Base-by-base conservation (phyloP, 371 early-diverging fungal species). In the Circinella minor region DNA sequence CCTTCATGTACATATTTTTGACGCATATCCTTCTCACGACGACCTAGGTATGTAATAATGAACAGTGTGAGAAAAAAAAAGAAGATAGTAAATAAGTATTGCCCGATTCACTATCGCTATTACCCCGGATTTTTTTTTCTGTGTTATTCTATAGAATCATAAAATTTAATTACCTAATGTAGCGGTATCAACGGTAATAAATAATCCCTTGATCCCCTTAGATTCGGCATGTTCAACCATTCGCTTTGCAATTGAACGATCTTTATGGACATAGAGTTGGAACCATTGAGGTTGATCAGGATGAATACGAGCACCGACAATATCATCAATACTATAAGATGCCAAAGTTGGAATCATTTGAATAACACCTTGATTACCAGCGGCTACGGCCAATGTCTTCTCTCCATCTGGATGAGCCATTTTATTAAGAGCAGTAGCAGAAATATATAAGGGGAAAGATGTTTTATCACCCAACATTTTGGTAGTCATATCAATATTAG, bases 181-280 rank as follows among this genome's bases (percentile, higher is more conserved):
- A 5, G 98, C 97, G 0, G 96, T 93, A 81, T 98, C 99, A 3
- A 94, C 98, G 0, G 98, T 98, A 43, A 97, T 88, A 69, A 96
- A 93, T 6, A 98, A 75, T 36, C 86, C 89, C 74, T 93, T 93
- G 77, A 89, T 90, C 4, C 98, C 99, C 9, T 86, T 83, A 20
- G 68, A 74, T 71, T 97, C 96, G 7, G 97, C 98, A 27, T 91
- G 82, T 46, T 88, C 73, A 7, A 98, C 87, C 36, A 98, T 77
- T 36, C 81, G 74, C 65, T 88, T 86, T 7, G 95, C 89, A n/a
- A 93, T 81, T 4, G 74, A 71, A 20, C 95, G 89, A 70, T 98
- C 89, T 43, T 82, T 74, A 78, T 96, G 94, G 36, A 97, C 95
- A 73, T 97, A 98, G 36, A 98, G 87, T 78, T 98, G 99, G 74